Base-by-base conservation (phyloP, 164 flowering plant species). In the Aristolochia contorta region DNA sequence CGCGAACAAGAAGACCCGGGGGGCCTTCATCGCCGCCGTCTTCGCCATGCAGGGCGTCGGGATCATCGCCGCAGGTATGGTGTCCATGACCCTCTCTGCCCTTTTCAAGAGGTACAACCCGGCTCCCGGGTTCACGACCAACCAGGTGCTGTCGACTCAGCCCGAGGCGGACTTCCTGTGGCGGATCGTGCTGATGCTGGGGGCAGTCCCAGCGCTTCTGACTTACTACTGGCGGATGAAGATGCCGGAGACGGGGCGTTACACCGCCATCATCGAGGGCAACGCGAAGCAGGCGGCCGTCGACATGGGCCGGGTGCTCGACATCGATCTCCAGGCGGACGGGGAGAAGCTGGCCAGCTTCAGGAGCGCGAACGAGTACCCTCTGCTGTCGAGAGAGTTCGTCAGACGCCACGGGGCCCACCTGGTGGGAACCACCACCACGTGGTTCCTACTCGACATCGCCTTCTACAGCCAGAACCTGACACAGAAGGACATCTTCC, bases 221-320 rank as follows among this genome's bases (percentile, higher is more conserved):
- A 86, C 96, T 2, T 88, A 79, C 77, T 85, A 88, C 70, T 85
- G 80, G 86, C 65, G 96, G 23, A 70, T 75, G 81, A 88, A 86
- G 63, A 88, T 88, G 96, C 96, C 96, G 0, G 90, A 88, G 50
- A 88, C 92, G 1, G 96, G 81, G 88, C 0, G 74, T 87, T 88
- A 79, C 82, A 88, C 92, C 0, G 96, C 96, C 4, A 79, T 88
- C 5, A 87, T 88, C 20, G 96, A 86, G 16, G 80, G 77, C 70
- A 71, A 86, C 27, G 83, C 79, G 6, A 73, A 76, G 25, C 74
- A 78, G 71, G 96, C 96, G 0, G 86, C 86, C 75, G 18, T 59
- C 0, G 82, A 81, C 47, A 81, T 81, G 85, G 78, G 81, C 0
- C 59, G 69, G 22, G 82, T 81, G 6, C 76, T 81, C 3, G 74